Base-by-base conservation (phyloP, 495 filamentous ascomycete genomes). In the Annulohypoxylon stygium region DNA sequence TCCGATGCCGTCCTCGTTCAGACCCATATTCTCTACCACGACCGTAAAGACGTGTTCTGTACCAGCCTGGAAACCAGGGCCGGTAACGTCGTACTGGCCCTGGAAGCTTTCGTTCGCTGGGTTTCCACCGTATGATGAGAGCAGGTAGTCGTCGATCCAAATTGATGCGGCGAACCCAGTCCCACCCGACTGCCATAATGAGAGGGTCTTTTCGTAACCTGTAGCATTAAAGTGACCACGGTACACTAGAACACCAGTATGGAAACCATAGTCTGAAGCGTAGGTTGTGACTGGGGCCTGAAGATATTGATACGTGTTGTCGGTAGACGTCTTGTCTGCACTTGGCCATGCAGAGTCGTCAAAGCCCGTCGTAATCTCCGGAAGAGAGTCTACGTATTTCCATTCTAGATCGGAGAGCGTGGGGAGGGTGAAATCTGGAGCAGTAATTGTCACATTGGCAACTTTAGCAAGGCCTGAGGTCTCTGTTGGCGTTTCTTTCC, bases 211-310 rank as follows among this genome's bases (percentile, higher is more conserved):
- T 70, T 95, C 92, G 10, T 84, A 75, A 4, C 92, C 91, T 0
- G 80, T 90, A 12, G 92, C 89, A 9, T 80, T 83, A 76, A 96
- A 96, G 72, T 90, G 87, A 25, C 92, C 93, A 2, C 93, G 86
- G 81, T 88, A 95, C 43, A 95, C 67, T 0, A 93, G 81, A 11
- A 84, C 85, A 41, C 92, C 93, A 0, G 88, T 87, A 76, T 93
- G 83, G 81, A 88, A 95, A 33, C 92, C 91, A 74, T 96, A 94
- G 79, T 95, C 93, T 41, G 85, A 88, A 0, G 84, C 83, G 74
- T 91, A 93, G 0, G 94, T 86, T 0, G 87, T 90, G 0, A 81
- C 87, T 0, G 91, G 88, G 0, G 93, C 93, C 2, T 80, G 81
- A 6, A 92, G 81, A 41, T 82, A 77, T n/a, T 78, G 73, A 61